Conservation (phyloP, 176 grass and related monocot species). For the Cenchrus fungigraminus region DNA sequence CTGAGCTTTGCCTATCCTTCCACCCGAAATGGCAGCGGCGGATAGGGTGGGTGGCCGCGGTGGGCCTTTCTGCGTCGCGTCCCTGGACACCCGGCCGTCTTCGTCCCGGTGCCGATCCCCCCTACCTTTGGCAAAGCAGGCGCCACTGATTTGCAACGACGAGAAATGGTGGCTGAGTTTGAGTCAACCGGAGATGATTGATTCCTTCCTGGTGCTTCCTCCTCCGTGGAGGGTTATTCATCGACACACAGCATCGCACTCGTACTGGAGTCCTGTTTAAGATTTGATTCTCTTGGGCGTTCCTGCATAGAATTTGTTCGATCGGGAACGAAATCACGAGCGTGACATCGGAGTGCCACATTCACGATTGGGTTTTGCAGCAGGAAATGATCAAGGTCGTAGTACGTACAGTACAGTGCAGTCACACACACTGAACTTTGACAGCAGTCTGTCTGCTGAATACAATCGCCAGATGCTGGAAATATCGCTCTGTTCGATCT, state of each 20-base stretch:
- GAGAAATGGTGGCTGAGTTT: background rate
- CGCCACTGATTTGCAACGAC: background rate
- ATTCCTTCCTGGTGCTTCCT: conserved; percentile 13
- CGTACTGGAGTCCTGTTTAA: background rate
- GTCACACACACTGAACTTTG: background rate
- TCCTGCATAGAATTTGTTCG: background rate
- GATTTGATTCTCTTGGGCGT: background rate
- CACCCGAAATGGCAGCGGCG: background rate
- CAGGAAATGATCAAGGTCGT: background rate
- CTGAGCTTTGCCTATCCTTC: background rate
- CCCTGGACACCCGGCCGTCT: background rate
- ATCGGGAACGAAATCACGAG: background rate
- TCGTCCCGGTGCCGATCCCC: background rate
- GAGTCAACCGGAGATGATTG: background rate
- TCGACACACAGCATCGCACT: background rate
- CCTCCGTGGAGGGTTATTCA: background rate
- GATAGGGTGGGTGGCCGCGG: background rate
- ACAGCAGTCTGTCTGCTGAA: background rate
- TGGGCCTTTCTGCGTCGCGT: background rate
- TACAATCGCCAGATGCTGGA: too few relatives aligned
- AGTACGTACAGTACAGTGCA: background rate
- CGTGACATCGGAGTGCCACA: background rate
- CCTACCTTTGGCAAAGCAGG: conserved; percentile 20
- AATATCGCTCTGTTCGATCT: background rate
- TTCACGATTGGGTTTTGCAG: conserved; percentile 16